Evolutionary conservation across 2,329 filamentous ascomycete genomes (phyloP).

Genomic region (Coniochaeta sp.): DNA sequence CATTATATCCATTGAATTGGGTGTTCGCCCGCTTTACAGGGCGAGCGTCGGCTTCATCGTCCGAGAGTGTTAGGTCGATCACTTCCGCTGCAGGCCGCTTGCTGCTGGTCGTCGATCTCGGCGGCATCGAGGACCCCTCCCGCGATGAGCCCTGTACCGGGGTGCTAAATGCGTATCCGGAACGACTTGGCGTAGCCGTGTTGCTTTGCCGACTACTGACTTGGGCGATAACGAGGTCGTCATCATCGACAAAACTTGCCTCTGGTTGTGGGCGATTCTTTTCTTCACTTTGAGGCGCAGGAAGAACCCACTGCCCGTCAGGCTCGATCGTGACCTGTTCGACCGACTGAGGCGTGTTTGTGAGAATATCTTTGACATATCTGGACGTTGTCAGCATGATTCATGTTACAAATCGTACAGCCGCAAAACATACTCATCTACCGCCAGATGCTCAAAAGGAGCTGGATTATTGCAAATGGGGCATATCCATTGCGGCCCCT

Average conservation of each 20-base stretch:
- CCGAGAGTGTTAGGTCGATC: conserved; percentile 52
- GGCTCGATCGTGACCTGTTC: conserved; percentile 91
- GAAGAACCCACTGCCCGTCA: conserved; percentile 63
- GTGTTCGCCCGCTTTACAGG: conserved; percentile 36
- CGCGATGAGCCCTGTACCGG: conserved; percentile 20
- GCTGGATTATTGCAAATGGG: conserved; percentile 84
- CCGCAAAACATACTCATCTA: conserved; percentile 64
- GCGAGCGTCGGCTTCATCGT: conserved; percentile 38
- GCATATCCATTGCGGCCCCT: conserved; percentile 94
- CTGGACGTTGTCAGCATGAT: conserved; percentile 27
- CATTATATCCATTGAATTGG: not conserved
- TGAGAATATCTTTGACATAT: conserved; percentile 82
- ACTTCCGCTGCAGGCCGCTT: conserved; percentile 45
- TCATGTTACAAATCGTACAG: not conserved
- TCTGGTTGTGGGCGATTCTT: conserved; percentile 3
- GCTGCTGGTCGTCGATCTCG: conserved; percentile 27
- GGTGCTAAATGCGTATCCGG: conserved; percentile 27
- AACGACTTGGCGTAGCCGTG: conserved; percentile 27
- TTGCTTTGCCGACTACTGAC: conserved; percentile 26
- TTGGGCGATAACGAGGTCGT: conserved; percentile 42
- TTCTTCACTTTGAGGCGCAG: conserved; percentile 12
- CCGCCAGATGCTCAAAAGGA: conserved; percentile 71
- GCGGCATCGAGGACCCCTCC: conserved; percentile 25
- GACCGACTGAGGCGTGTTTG: conserved; percentile 58
- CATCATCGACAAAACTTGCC: conserved; percentile 31